Evolutionary conservation across 2,329 filamentous ascomycete species (phyloP).

Genomic region (Talaromyces sp.): DNA sequence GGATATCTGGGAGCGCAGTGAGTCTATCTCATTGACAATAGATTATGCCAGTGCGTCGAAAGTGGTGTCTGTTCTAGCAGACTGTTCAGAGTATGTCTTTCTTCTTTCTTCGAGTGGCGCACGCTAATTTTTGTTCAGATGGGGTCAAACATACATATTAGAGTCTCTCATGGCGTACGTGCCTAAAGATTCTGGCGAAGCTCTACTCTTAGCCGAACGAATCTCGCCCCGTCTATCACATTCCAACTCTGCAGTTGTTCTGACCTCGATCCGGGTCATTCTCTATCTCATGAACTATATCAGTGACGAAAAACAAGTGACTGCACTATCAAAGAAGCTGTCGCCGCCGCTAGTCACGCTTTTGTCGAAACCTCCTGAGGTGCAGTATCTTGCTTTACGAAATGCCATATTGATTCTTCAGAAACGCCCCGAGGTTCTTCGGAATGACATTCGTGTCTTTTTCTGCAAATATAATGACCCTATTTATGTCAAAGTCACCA

Average conservation of each 20-base stretch:
- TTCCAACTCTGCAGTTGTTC: conserved; percentile 91
- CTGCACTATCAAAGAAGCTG: conserved; percentile 81
- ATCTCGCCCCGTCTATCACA: conserved; percentile 95
- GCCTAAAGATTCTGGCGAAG: conserved; percentile 84
- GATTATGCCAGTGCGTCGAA: conserved; percentile 97
- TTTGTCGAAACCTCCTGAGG: conserved; percentile 91
- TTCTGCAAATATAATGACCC: conserved; percentile 99
- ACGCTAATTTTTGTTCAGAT: conserved; percentile 52
- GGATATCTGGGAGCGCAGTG: conserved; percentile 98
- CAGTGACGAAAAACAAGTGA: conserved; percentile 81
- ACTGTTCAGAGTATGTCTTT: conserved; percentile 82
- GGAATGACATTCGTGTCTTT: conserved; percentile 96
- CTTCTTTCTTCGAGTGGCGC: neutral
- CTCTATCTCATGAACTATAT: conserved; percentile 99
- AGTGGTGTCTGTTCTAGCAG: conserved; percentile 91
- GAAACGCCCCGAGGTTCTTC: conserved; percentile 82
- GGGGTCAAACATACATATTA: conserved; percentile 97
- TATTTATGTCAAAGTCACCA: conserved; percentile 99
- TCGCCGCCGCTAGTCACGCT: conserved; percentile 93
- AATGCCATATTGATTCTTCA: conserved; percentile 94
- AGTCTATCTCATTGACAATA: conserved; percentile 95
- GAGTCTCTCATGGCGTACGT: conserved; percentile 98
- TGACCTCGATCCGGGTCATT: conserved; percentile 94
- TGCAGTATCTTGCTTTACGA: conserved; percentile 92
- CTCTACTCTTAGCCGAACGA: conserved; percentile 82